A percentile compares a stretch with the other conserved stretches of the same genome.
Evolutionary conservation across 1,139 yeast genomes (phyloP).

Genomic region (Pichia sp.): DNA sequence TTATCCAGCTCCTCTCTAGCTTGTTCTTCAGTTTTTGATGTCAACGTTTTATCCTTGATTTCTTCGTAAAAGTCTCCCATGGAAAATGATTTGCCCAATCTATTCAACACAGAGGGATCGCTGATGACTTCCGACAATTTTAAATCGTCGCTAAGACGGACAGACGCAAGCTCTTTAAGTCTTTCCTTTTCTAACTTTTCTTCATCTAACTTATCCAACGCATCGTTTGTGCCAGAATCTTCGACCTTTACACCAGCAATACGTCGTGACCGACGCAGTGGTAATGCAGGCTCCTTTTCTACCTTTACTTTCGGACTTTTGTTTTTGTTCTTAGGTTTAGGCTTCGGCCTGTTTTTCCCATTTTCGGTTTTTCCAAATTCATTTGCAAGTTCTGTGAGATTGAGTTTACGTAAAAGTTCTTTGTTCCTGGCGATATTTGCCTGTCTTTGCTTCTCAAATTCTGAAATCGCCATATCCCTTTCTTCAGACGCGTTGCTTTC

Average conservation of each 20-base stretch:
- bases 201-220: slow-evolving; percentile 28
- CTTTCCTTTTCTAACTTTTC: slow-evolving; percentile 39
- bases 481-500: neutral
- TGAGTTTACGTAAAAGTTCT: slow-evolving; percentile 45
- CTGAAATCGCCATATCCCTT: slow-evolving; percentile 39
- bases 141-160: slow-evolving; percentile 62
- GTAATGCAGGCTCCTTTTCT: slow-evolving; percentile 34
- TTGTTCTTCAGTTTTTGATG: slow-evolving; percentile 40
- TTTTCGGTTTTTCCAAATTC: slow-evolving; percentile 31
- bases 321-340: slow-evolving; percentile 18
- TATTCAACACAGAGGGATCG: slow-evolving; percentile 24
- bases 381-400: slow-evolving; percentile 38
- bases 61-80: slow-evolving; percentile 75
- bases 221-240: slow-evolving; percentile 32
- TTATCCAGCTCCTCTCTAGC: slow-evolving; percentile 51
- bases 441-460: slow-evolving; percentile 65
- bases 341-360: slow-evolving; percentile 16
- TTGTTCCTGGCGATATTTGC: slow-evolving; percentile 56
- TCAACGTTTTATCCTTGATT: slow-evolving; percentile 32
- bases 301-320: slow-evolving; percentile 24
- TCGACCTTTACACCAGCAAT: slow-evolving; percentile 57
- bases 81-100: slow-evolving; percentile 54
- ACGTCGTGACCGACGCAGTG: slow-evolving; percentile 62
- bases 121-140: slow-evolving; percentile 52
- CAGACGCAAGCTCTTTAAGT: slow-evolving; percentile 47